Evolutionary conservation across 2,329 filamentous ascomycete species (phyloP).

Genomic region (Sclerotiophoma versabilis): DNA sequence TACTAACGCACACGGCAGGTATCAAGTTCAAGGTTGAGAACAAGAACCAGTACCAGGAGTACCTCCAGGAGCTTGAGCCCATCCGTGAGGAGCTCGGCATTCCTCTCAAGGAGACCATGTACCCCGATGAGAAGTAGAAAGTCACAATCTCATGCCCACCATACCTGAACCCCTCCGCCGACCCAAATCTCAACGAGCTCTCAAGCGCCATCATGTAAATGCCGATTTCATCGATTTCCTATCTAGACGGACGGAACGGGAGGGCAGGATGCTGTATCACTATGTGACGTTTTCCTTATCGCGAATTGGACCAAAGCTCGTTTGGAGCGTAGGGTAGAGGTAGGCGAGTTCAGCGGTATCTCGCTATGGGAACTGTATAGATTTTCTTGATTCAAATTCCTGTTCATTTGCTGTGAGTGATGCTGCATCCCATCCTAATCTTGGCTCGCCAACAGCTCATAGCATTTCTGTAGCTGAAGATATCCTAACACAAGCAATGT

Average conservation of each 20-base stretch:
- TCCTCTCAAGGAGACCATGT: constrained; percentile 89
- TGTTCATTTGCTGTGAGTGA: not conserved
- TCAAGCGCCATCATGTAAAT: constrained; percentile 27
- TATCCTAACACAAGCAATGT: too few species aligned
- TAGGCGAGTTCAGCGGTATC: constrained; percentile 29
- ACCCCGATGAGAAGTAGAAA: constrained; percentile 63
- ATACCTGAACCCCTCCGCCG: constrained; percentile 20
- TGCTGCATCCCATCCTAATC: not conserved
- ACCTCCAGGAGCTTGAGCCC: constrained; percentile 89
- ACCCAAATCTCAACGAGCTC: constrained; percentile 23
- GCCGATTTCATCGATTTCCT: constrained; percentile 30
- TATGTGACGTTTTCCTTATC: constrained; percentile 33
- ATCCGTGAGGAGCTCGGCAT: constrained; percentile 94
- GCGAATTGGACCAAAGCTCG: constrained; percentile 22
- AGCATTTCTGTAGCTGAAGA: too few species aligned
- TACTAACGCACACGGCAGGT: constrained; percentile 62
- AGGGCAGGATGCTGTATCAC: constrained; percentile 35
- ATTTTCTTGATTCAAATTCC: constrained; percentile 19
- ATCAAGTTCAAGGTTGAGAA: constrained; percentile 99
- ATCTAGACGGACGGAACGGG: constrained; percentile 29
- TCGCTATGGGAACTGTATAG: constrained; percentile 42
- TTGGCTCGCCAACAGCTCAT: not conserved
- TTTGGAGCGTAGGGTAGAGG: constrained; percentile 15
- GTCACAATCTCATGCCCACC: constrained; percentile 19
- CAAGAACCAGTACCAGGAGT: constrained; percentile 95